phyloP scores from a whole-genome alignment of 2,329 filamentous ascomycete genomes.

The Knoxdaviesia proteae region DNA sequence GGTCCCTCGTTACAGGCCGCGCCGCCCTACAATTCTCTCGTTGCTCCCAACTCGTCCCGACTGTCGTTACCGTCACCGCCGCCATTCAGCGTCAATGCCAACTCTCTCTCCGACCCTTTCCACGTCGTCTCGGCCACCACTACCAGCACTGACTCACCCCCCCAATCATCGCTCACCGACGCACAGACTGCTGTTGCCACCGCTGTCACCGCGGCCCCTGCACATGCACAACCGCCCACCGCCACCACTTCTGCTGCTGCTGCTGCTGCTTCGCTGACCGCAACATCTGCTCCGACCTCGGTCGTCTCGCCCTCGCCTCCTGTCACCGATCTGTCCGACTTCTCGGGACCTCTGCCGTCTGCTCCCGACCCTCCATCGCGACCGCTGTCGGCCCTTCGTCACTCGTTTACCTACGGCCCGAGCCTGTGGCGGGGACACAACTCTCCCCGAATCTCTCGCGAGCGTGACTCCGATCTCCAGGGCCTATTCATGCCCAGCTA shows the following conservation, averaged over 20 bases:
- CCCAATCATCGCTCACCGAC: slow-evolving; percentile 6
- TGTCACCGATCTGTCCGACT: no score
- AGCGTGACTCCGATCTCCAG: slow-evolving; percentile 36
- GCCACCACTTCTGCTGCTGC: no score
- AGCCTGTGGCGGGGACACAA: not conserved
- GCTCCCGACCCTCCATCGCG: no score
- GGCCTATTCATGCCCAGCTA: slow-evolving; percentile 43
- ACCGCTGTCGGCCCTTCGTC: no score
- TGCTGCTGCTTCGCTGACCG: no score
- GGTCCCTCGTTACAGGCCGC: slow-evolving; percentile 13
- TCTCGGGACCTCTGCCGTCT: no score
- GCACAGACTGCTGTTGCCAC: not conserved
- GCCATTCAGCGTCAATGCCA: not conserved
- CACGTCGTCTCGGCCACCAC: slow-evolving; percentile 7
- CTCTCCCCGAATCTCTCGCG: slow-evolving; percentile 22
- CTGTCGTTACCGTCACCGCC: not conserved
- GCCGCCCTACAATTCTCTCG: slow-evolving; percentile 11
- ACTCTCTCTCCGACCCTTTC: slow-evolving; percentile 4
- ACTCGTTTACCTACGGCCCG: no score
- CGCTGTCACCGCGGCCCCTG: not conserved
- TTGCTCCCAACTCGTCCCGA: not conserved
- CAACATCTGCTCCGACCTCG: no score
- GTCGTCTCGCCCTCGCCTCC: no score
- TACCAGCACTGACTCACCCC: slow-evolving; percentile 9
- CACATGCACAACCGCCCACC: no score